Evolutionary conservation across 225 moss, liverwort and hornwort species (phyloP), one percentile per base, ranked within the genome.

Genomic region (Physcomitrium patens): DNA sequence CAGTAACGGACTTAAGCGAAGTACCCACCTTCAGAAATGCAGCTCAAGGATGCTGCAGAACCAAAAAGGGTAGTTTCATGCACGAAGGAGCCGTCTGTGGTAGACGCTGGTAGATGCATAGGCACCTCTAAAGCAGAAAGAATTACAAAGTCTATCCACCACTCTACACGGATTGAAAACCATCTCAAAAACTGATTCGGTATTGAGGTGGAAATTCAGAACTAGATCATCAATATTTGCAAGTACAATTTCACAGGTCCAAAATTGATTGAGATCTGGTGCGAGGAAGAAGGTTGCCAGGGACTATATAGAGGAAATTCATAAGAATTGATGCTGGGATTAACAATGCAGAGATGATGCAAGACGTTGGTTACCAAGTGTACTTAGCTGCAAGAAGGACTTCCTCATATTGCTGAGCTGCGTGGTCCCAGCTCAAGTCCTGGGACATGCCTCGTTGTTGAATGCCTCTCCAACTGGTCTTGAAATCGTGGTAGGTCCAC

Each of bases 361-460:
- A 14, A 37, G 17, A 65, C 4, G 19, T n/a, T 8, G 60, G 53
- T 75, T 84, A 94, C 94, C 94, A 94, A 49, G 91, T 92, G 67
- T 84, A 90, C 83, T 94, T 92, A 12, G 94, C 94, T 54, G 91
- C 92, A 28, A 92, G 76, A 18, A 94, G 88, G 46, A 94, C 92
- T 71, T 94, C 90, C 80, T 94, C 94, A 15, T 94, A 92, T 46
- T 86, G 84, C 60, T 89, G 79, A 15, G 94, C 94, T 0, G 94
- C 94, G 43, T 90, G 71, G 61, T 94, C 90, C 94, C 91, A 94
- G 77, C 92, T 94, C 76, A 94, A 72, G 61, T 94, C 90, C 82
- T 92, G 92, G 24, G 77, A 61, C 90, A 94, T 94, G 0, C 94
- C 94, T 15, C 94, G 90, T 23, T 81, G 85, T 64, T 94, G 94